Base-by-base conservation (phyloP, 2,329 filamentous ascomycete genomes). In the Hypoxylon sp. region DNA sequence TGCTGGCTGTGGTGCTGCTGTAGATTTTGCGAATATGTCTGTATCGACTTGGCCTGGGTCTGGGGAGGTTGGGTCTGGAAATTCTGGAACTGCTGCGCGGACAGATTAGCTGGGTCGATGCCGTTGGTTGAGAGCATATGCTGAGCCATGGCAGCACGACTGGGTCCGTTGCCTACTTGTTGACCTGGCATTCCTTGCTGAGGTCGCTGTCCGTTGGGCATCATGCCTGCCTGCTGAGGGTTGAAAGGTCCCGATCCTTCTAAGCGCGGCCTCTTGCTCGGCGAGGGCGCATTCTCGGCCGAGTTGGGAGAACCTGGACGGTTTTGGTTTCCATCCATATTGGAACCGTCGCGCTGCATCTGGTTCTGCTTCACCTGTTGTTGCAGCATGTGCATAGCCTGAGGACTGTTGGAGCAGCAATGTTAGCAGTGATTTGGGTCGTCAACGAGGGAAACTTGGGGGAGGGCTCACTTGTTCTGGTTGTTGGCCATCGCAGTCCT, bases 321-420 rank as follows among this genome's bases (percentile, higher is more conserved):
- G 63, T 88, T 87, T 58, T 89, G 90, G 75, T 89, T 91, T 74
- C 89, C 89, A 68, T 96, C 92, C 84, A 95, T 92, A 62, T 89
- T 88, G 13, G 91, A 94, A 50, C 91, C 90, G 69, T 96, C 92
- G 58, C 92, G 84, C 73, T 94, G 90, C 90, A 97, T 96, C 72
- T 90, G 87, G 55, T 88, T 87, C 69, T 90, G 86, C 76, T 92
- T 88, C 73, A 85, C 84, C 27, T 68, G 68, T 63, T 68, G 68
- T 63, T 87, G 85, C 62, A 91, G 79, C 77, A 90, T 86, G 42
- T 86, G 85, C 80, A 94, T 87, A 62, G 84, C 80, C 73, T 90
- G 86, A 31, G 87, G 86, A 52, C 86, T 89, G 61, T 40, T 38
- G 47, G n/a, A 18, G 48, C 35, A 20, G 17, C 7, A 35, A 40